These are phyloP conservation scores for Phanerodontia chrysosporium DNA, from an alignment of 768 basidiomycete genomes.

Conservation along the genomic window DNA sequence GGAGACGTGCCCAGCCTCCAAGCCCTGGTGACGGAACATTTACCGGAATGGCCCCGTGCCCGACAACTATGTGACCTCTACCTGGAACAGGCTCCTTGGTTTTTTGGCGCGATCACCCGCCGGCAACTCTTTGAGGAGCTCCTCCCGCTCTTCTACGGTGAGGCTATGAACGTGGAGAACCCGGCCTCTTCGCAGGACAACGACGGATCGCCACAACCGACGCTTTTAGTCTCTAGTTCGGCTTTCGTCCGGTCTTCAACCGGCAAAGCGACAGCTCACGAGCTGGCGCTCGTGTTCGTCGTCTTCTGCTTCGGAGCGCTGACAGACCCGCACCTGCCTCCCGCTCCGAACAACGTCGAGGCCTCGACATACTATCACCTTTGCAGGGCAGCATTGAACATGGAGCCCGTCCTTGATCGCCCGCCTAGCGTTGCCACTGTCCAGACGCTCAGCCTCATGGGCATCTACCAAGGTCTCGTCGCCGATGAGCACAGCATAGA, in stretches of 20 bases:
- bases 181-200: slow-evolving; percentile 6
- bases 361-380: slow-evolving; percentile 47
- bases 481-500: slow-evolving; percentile 60
- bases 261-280: slow-evolving; percentile 36
- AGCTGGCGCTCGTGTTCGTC: slow-evolving; percentile 29
- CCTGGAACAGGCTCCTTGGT: slow-evolving; percentile 77
- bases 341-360: slow-evolving; percentile 37
- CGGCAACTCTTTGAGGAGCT: slow-evolving; percentile 64
- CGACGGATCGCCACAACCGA: slow-evolving; percentile 8
- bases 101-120: slow-evolving; percentile 66
- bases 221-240: slow-evolving; percentile 45
- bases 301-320: slow-evolving; percentile 30
- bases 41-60: slow-evolving; percentile 59
- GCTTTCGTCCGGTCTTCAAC: slow-evolving; percentile 19
- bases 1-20: slow-evolving; percentile 17
- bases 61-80: slow-evolving; percentile 61
- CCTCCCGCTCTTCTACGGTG: slow-evolving; percentile 57
- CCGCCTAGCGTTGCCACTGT: slow-evolving; percentile 70
- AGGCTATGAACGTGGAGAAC: slow-evolving; percentile 34
- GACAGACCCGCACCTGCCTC: slow-evolving; percentile 25
- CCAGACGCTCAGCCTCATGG: slow-evolving; percentile 63
- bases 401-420: slow-evolving; percentile 66
- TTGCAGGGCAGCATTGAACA: slow-evolving; percentile 57
- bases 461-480: slow-evolving; percentile 55
- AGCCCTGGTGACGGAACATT: slow-evolving; percentile 42